Evolutionary conservation across 2,329 filamentous ascomycete species (phyloP).

Genomic region (Fusarium globosum): DNA sequence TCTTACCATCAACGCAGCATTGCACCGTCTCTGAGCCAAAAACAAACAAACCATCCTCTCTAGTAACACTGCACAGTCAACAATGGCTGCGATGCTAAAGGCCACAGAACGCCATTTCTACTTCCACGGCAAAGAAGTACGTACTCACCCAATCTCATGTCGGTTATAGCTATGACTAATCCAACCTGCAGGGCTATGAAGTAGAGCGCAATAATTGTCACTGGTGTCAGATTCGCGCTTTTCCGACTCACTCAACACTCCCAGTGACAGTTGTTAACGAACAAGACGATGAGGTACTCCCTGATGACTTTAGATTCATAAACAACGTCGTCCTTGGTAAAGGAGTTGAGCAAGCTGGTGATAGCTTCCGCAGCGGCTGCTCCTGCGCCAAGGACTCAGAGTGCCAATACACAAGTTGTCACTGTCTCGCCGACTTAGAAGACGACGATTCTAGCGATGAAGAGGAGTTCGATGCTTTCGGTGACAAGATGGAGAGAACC

Average conservation of each 20-base stretch:
- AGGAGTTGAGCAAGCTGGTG: constrained; percentile 69
- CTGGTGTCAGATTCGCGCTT: constrained; percentile 69
- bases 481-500: constrained; percentile 38
- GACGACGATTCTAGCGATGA: constrained; percentile 62
- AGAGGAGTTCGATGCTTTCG: constrained; percentile 44
- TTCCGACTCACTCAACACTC: constrained; percentile 59
- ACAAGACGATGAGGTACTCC: constrained; percentile 65
- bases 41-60: not conserved
- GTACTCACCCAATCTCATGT: not conserved
- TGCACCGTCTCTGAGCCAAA: not conserved
- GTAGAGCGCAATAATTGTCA: constrained; percentile 63
- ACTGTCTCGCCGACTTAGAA: constrained; percentile 74
- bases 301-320: constrained; percentile 76
- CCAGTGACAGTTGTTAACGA: constrained; percentile 75
- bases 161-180: not conserved
- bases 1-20: not conserved
- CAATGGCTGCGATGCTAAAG: constrained; percentile 56
- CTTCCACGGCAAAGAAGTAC: constrained; percentile 55
- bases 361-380: constrained; percentile 76
- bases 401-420: constrained; percentile 75
- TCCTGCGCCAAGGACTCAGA: constrained; percentile 69
- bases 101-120: constrained; percentile 62
- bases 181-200: constrained; percentile 46
- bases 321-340: constrained; percentile 67
- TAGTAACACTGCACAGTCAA: not conserved